Evolutionary conservation across 345 rosid species (phyloP).

Genomic region (Lepidium aucheri): DNA sequence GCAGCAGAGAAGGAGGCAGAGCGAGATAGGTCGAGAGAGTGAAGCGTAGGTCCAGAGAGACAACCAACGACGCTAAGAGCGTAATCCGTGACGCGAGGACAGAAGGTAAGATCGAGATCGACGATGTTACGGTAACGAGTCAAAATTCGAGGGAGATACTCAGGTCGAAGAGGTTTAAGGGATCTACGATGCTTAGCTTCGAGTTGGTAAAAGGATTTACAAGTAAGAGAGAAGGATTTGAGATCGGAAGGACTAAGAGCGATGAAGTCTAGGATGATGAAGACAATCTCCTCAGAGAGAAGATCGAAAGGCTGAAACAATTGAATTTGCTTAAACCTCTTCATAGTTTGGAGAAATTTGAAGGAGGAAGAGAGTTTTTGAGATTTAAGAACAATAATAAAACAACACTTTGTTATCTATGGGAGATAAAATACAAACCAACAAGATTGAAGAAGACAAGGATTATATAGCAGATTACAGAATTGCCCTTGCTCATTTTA

Average conservation of each 20-base stretch:
- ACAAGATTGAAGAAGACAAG: neutral
- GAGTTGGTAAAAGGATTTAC: conserved; percentile 28
- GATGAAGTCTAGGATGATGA: conserved; percentile 34
- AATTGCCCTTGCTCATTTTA: neutral
- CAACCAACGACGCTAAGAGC: conserved; percentile 25
- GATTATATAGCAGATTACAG: neutral
- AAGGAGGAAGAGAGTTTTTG: neutral
- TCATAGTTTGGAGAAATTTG: neutral
- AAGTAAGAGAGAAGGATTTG: conserved; percentile 40
- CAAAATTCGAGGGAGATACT: conserved; percentile 26
- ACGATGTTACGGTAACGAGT: conserved; percentile 23
- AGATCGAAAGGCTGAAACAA: conserved; percentile 24
- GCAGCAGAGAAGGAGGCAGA: conserved; percentile 32
- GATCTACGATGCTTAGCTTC: conserved; percentile 33
- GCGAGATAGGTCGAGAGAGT: conserved; percentile 30
- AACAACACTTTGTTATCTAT: neutral
- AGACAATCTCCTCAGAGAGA: conserved; percentile 35
- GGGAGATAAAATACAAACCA: neutral
- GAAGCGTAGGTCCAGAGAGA: conserved; percentile 23
- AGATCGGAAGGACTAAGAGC: conserved; percentile 26
- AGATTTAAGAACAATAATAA: neutral
- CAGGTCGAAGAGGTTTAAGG: conserved; percentile 30
- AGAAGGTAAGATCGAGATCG: conserved; percentile 38
- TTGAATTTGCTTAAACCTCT: conserved; percentile 15
- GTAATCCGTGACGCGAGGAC: conserved; percentile 33